Evolutionary conservation across 176 grass and related monocot species (phyloP).

Genomic region (Musa troglodytarum): DNA sequence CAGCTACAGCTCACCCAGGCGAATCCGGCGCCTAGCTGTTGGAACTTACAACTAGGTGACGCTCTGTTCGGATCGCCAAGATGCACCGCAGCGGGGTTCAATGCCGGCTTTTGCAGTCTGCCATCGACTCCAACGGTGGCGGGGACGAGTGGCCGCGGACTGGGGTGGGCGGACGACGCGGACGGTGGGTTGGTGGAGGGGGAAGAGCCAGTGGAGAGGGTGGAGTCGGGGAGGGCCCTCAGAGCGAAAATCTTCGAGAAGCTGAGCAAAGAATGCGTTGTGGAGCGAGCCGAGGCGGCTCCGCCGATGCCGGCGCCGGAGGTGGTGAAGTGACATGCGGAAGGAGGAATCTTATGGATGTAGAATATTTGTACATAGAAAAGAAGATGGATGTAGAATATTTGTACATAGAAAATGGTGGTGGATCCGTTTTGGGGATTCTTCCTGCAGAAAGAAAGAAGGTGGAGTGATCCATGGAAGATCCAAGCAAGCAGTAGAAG

Average conservation of each 20-base stretch:
- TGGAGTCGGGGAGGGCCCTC: slow-evolving; percentile 52
- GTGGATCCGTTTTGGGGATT: slow-evolving; percentile 83
- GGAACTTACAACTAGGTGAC: slow-evolving; percentile 12
- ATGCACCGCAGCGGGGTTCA: slow-evolving; percentile 6
- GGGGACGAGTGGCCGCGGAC: not conserved
- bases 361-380: slow-evolving; percentile 28
- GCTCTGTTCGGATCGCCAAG: slow-evolving; percentile 34
- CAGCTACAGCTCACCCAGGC: slow-evolving; percentile 51
- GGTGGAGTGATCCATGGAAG: too few relatives aligned
- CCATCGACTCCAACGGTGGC: slow-evolving; percentile 42
- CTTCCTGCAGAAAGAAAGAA: not conserved
- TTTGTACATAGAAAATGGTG: slow-evolving; percentile 34
- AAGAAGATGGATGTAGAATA: not conserved
- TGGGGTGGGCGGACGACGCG: not conserved
- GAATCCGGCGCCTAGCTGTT: slow-evolving; percentile 37
- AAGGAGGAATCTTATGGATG: not conserved
- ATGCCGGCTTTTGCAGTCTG: slow-evolving; percentile 43
- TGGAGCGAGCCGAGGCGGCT: not conserved
- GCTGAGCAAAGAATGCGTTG: not conserved
- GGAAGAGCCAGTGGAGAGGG: too few relatives aligned
- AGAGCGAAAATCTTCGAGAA: slow-evolving; percentile 41
- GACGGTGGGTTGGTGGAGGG: slow-evolving; percentile 20
- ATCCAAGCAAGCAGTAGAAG: too few relatives aligned
- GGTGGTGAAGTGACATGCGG: slow-evolving; percentile 46
- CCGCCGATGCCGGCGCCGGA: slow-evolving; percentile 29